These are phyloP conservation scores for Galerina sulciceps DNA, from an alignment of 768 basidiomycete species.

Conservation along the genomic window DNA sequence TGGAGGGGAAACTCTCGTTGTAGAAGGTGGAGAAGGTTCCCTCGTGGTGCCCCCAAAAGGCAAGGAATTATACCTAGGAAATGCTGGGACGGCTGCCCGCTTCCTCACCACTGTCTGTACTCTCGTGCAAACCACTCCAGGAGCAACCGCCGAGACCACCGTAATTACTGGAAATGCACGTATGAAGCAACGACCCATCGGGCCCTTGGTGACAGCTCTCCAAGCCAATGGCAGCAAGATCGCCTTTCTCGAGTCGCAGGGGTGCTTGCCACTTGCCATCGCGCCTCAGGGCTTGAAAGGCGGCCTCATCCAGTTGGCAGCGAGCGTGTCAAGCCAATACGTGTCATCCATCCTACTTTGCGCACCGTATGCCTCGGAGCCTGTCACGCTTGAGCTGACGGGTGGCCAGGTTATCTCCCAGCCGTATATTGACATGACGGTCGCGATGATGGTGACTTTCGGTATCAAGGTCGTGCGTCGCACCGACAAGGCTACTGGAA, in stretches of 20 bases:
- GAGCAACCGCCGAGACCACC: constrained; percentile 50
- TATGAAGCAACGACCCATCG: constrained; percentile 99
- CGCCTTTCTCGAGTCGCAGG: constrained; percentile 75
- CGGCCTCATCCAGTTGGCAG: constrained; percentile 82
- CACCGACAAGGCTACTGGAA: constrained; percentile 59
- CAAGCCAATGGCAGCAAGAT: constrained; percentile 79
- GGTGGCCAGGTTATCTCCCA: constrained; percentile 98
- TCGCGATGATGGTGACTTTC: constrained; percentile 96
- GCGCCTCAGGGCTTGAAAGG: constrained; percentile 83
- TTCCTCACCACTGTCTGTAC: constrained; percentile 98
- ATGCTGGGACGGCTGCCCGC: constrained; percentile 96
- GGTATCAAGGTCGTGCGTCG: constrained; percentile 78
- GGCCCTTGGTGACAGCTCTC: constrained; percentile 91
- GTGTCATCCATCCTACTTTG: constrained; percentile 97
- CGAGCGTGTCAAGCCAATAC: constrained; percentile 96
- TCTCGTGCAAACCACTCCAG: constrained; percentile 60
- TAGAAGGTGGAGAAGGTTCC: constrained; percentile 82
- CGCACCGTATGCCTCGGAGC: constrained; percentile 86
- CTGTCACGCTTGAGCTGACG: constrained; percentile 87
- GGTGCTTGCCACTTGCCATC: constrained; percentile 90
- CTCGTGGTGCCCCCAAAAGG: constrained; percentile 78
- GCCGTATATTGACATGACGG: constrained; percentile 99
- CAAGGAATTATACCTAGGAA: constrained; percentile 93
- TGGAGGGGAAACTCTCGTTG: constrained; percentile 92
- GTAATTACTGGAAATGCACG: constrained; percentile 96